phyloP scores from a whole-genome alignment of 208 protist genomes.

The Kentomonas sorsogonicus region DNA sequence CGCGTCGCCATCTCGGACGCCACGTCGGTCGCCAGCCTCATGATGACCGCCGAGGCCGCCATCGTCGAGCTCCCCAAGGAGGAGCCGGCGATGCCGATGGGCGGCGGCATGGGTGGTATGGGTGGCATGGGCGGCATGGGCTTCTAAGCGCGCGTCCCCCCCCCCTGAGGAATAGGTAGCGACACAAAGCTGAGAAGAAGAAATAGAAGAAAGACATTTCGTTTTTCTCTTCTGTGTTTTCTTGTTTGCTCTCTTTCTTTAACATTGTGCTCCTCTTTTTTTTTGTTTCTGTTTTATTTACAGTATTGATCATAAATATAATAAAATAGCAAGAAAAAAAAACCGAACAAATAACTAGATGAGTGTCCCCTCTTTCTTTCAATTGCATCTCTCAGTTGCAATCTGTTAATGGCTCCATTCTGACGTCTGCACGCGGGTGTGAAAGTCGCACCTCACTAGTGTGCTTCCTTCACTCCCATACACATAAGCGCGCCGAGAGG shows the following conservation, averaged over 20 bases:
- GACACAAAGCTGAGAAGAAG: neutral
- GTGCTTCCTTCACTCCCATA: too few species aligned
- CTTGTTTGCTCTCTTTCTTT: neutral
- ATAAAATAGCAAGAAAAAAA: neutral
- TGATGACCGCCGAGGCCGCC: slow-evolving; percentile 98
- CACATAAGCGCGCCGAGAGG: too few species aligned
- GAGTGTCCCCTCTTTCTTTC: slow-evolving; percentile 12
- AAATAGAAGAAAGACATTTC: neutral
- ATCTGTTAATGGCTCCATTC: too few species aligned
- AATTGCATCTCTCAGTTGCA: neutral
- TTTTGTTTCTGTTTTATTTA: neutral
- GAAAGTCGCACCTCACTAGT: too few species aligned
- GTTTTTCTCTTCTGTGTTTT: neutral
- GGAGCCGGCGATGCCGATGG: slow-evolving; percentile 24
- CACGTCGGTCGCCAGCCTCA: slow-evolving; percentile 94
- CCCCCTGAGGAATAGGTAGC: neutral
- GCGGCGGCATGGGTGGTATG: slow-evolving; percentile 62
- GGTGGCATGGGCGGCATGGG: slow-evolving; percentile 59
- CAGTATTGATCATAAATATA: neutral
- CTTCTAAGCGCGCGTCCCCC: slow-evolving; percentile 20
- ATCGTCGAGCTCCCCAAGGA: slow-evolving; percentile 65
- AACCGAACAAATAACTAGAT: neutral
- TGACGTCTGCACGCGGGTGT: too few species aligned
- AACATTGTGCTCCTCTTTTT: slow-evolving; percentile 4
- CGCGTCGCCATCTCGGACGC: slow-evolving; percentile 95